Conservation (phyloP, 257 asterid genomes). For the Cordia subcordata region DNA sequence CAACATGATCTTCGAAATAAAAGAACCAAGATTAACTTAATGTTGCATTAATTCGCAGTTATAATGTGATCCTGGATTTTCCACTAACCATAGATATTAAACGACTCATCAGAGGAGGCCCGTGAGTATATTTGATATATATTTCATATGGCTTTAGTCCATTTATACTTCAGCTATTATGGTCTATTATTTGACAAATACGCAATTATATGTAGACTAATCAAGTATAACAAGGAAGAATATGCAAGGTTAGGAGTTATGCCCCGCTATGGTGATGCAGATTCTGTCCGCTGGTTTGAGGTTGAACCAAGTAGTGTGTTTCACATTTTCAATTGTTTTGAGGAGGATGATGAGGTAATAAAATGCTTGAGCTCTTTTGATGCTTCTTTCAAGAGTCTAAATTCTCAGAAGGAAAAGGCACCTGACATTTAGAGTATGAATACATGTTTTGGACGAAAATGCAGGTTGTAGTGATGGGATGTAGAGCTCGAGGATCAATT, state of each 20-base stretch:
- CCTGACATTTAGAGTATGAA: no score
- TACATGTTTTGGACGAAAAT: neutral
- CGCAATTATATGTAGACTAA: constrained; percentile 25
- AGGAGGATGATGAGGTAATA: constrained; percentile 53
- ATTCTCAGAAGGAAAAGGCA: no score
- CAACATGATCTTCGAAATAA: neutral
- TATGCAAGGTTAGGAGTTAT: constrained; percentile 69
- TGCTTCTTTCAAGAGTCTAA: no score
- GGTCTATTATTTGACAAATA: neutral
- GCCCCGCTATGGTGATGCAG: constrained; percentile 77
- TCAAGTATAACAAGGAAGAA: constrained; percentile 39
- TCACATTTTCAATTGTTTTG: constrained; percentile 70
- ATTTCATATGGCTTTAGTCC: neutral
- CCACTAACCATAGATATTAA: constrained; percentile 47
- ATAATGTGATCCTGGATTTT: constrained; percentile 62
- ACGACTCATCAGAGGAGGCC: constrained; percentile 52
- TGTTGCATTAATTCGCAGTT: constrained; percentile 26
- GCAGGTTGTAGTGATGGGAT: constrained; percentile 55
- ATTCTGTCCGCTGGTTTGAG: constrained; percentile 58
- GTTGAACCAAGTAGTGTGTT: constrained; percentile 53
- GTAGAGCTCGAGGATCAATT: constrained; percentile 45
- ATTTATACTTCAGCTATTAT: neutral
- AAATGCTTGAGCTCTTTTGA: no score
- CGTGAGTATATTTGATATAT: constrained; percentile 35
- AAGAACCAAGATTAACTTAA: no score